phyloP scores from a whole-genome alignment of 495 filamentous ascomycete species.

The Tuber borchii region DNA sequence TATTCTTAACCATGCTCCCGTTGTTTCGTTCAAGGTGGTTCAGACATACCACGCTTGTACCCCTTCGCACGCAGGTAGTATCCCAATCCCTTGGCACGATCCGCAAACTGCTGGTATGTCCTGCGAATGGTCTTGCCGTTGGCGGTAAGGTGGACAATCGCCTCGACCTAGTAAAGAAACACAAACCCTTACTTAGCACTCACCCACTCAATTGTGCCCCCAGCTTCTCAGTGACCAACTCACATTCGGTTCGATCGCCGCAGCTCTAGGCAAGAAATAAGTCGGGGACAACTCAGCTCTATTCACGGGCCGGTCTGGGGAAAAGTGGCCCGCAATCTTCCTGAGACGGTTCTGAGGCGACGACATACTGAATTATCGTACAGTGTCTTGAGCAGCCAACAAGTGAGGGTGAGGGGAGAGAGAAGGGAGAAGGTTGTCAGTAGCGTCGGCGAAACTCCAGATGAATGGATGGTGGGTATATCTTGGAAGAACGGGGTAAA shows the following conservation, averaged over 20 bases:
- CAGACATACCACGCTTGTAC: slow-evolving; percentile 50
- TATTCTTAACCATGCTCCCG: background rate
- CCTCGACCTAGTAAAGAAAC: slow-evolving; percentile 54
- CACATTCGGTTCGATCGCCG: slow-evolving; percentile 80
- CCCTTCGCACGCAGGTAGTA: slow-evolving; percentile 73
- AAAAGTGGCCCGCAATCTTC: slow-evolving; percentile 33
- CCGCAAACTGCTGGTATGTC: slow-evolving; percentile 71
- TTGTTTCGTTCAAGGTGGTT: background rate
- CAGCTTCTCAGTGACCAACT: slow-evolving; percentile 22
- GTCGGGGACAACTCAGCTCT: slow-evolving; percentile 77
- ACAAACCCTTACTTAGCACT: background rate
- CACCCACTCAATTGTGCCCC: background rate
- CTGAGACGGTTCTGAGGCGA: slow-evolving; percentile 53
- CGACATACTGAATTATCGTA: slow-evolving; percentile 47
- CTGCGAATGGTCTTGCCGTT: slow-evolving; percentile 66
- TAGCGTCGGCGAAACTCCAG: background rate
- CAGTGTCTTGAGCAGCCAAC: background rate
- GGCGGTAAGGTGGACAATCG: slow-evolving; percentile 80
- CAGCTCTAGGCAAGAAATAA: slow-evolving; percentile 79
- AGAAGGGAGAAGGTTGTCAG: background rate
- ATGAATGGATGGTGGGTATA: background rate
- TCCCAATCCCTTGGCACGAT: slow-evolving; percentile 75
- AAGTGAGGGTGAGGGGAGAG: background rate
- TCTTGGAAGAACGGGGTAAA: slow-evolving; percentile 1
- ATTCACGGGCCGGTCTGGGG: slow-evolving; percentile 9